A percentile compares a stretch with the other conserved stretches of the same genome.
Evolutionary conservation across 164 flowering plant species (phyloP).

Genomic region (Amborella trichopoda): DNA sequence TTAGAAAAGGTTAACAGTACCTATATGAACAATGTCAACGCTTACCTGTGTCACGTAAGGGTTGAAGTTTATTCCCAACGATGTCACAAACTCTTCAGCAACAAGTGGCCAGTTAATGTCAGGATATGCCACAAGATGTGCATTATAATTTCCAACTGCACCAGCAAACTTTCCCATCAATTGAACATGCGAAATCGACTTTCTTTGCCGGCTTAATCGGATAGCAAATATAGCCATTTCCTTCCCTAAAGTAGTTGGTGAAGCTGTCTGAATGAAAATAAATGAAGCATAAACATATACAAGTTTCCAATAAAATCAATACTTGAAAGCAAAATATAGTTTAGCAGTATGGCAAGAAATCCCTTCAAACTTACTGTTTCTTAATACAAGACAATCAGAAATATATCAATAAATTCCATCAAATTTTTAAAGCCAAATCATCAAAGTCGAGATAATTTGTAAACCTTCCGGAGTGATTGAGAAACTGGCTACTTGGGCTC

Average conservation of each 20-base stretch:
- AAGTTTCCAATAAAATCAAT: too few relatives aligned
- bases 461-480: too few relatives aligned
- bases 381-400: too few relatives aligned
- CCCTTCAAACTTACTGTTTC: too few relatives aligned
- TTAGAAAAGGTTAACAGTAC: too few relatives aligned
- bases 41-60: constrained; percentile 89
- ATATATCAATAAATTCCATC: too few relatives aligned
- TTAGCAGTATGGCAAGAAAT: too few relatives aligned
- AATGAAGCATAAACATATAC: neutral
- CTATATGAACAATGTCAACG: neutral
- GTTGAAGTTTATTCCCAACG: constrained; percentile 79
- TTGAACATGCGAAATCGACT: constrained; percentile 36
- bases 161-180: constrained; percentile 92
- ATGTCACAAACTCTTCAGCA: constrained; percentile 79
- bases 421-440: too few relatives aligned
- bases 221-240: constrained; percentile 77
- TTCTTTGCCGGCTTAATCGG: constrained; percentile 59
- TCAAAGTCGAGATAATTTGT: too few relatives aligned
- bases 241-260: constrained; percentile 91
- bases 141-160: constrained; percentile 94
- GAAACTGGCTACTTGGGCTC: too few relatives aligned
- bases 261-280: constrained; percentile 52
- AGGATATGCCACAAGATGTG: constrained; percentile 89
- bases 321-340: too few relatives aligned
- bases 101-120: constrained; percentile 57